A percentile compares a stretch with the other conserved stretches of the same genome.
These are phyloP conservation scores for Dothistroma pini DNA, from an alignment of 2,329 filamentous ascomycete species.

Conservation along the genomic window DNA sequence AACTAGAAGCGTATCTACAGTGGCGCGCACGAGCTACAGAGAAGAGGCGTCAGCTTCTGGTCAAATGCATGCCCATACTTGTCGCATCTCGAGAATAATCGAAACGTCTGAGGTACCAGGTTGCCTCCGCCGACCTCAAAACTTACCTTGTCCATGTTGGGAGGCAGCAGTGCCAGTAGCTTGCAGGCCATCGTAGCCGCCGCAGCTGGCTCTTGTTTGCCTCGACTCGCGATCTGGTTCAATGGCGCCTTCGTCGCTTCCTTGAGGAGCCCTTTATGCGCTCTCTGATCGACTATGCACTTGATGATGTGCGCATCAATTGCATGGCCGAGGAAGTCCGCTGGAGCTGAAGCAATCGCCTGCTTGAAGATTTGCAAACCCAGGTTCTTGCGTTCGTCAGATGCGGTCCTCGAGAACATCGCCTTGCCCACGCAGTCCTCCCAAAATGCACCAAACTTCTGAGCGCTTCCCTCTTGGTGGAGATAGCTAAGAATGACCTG, in stretches of 20 bases:
- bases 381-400: conserved; percentile 84
- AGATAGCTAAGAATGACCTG: conserved; percentile 62
- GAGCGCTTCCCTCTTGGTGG: conserved; percentile 31
- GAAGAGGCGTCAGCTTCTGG: not conserved
- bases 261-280: conserved; percentile 72
- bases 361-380: conserved; percentile 85
- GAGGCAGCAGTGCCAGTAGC: conserved; percentile 66
- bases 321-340: conserved; percentile 53
- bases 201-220: conserved; percentile 58
- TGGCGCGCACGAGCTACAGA: conserved; percentile 65
- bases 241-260: conserved; percentile 72
- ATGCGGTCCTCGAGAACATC: conserved; percentile 76
- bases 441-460: conserved; percentile 75
- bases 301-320: conserved; percentile 82
- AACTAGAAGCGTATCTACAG: conserved; percentile 69
- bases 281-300: conserved; percentile 78
- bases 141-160: conserved; percentile 69
- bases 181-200: conserved; percentile 60
- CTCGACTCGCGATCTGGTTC: conserved; percentile 64
- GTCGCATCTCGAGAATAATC: not conserved
- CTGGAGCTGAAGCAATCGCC: conserved; percentile 56
- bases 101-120: not conserved
- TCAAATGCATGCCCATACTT: not conserved
- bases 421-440: conserved; percentile 79
- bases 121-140: not conserved